Conservation (phyloP, 2,329 filamentous ascomycete species). For the Fusarium odoratissimum region DNA sequence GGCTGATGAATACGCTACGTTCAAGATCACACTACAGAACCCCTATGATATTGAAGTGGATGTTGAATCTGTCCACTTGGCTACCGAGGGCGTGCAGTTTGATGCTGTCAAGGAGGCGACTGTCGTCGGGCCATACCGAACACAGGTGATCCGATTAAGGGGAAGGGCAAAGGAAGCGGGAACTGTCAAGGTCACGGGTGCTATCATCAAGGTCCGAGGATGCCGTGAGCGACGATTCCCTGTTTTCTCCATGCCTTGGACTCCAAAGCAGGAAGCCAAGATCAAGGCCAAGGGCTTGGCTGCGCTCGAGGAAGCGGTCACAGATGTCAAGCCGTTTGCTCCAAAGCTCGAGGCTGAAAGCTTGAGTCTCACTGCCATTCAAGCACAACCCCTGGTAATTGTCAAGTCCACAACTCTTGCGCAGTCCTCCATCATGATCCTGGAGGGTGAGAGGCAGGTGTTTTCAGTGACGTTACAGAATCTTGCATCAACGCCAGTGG, state of each 20-base stretch:
- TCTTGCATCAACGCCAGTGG: conserved; percentile 78
- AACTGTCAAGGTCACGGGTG: conserved; percentile 79
- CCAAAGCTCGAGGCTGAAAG: conserved; percentile 60
- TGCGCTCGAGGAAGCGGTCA: conserved; percentile 62
- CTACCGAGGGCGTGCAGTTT: conserved; percentile 79
- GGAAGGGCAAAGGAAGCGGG: conserved; percentile 77
- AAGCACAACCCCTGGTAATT: conserved; percentile 79
- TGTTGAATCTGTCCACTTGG: conserved; percentile 82
- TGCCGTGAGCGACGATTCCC: conserved; percentile 87
- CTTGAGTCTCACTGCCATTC: conserved; percentile 79
- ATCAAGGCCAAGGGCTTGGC: conserved; percentile 79
- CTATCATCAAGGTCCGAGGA: conserved; percentile 80
- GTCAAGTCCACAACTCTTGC: conserved; percentile 82
- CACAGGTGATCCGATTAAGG: conserved; percentile 79
- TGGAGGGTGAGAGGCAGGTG: conserved; percentile 85
- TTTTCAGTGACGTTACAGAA: conserved; percentile 88
- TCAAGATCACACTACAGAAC: conserved; percentile 89
- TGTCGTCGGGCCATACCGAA: conserved; percentile 82
- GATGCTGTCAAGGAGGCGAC: conserved; percentile 73
- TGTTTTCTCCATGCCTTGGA: conserved; percentile 83
- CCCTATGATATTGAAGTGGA: conserved; percentile 94
- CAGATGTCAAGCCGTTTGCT: conserved; percentile 52
- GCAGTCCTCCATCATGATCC: conserved; percentile 89
- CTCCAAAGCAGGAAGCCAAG: conserved; percentile 74
- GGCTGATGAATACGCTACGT: conserved; percentile 79